A percentile compares a stretch with the other conserved stretches of the same genome.
These are phyloP conservation scores for Acer yangbiense DNA, from an alignment of 345 rosid species.

Conservation along the genomic window DNA sequence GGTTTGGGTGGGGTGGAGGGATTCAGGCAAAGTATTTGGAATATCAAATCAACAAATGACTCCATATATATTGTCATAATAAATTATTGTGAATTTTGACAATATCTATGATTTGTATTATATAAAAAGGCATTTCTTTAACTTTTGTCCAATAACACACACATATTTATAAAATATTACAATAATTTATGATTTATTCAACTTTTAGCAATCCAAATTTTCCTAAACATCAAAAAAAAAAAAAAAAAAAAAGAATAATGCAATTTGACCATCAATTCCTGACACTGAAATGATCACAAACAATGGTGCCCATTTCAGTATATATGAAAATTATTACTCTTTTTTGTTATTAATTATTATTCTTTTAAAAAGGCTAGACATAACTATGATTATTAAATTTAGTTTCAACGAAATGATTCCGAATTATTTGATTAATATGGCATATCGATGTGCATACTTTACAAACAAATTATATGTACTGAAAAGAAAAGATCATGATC, in stretches of 20 bases:
- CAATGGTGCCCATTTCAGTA: not conserved
- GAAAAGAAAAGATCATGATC: not conserved
- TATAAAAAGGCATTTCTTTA: too few species aligned
- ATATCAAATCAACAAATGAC: not conserved
- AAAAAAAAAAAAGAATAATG: too few species aligned
- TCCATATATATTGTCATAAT: too few species aligned
- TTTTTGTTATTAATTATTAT: too few species aligned
- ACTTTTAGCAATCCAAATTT: too few species aligned
- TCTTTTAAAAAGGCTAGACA: not conserved
- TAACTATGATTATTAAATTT: not conserved
- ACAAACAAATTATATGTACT: not conserved
- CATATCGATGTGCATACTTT: not conserved
- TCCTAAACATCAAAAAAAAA: too few species aligned
- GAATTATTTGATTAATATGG: not conserved
- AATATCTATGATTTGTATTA: not conserved
- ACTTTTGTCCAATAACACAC: not conserved
- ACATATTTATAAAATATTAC: too few species aligned
- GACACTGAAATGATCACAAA: not conserved
- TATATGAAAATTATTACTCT: not conserved
- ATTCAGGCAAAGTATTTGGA: not conserved
- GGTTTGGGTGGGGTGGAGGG: not conserved
- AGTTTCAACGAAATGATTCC: not conserved
- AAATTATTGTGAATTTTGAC: not conserved
- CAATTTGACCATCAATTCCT: not conserved
- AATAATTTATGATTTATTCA: too few species aligned